Percentiles rank a stretch among this genome's conserved stretches.
Conservation (phyloP, 2,329 filamentous ascomycete genomes). For the Torrubiellomyces zombiae region DNA sequence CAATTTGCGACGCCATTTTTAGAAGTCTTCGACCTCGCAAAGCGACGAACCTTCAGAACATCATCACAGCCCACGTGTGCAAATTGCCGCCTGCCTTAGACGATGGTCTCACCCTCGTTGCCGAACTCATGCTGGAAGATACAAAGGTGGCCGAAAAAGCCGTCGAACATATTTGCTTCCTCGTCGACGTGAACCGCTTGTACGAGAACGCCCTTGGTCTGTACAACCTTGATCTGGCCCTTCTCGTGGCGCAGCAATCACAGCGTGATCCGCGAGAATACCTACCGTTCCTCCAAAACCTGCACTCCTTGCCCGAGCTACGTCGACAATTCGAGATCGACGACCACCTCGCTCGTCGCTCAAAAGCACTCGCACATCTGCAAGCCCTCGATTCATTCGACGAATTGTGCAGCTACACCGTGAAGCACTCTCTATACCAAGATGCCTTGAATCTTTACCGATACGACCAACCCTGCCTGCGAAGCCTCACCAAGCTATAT, state of each 20-base stretch:
- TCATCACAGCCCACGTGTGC: slow-evolving; percentile 88
- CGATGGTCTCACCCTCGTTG: slow-evolving; percentile 65
- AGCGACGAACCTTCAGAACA: slow-evolving; percentile 62
- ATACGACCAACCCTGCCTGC: slow-evolving; percentile 54
- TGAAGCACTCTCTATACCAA: slow-evolving; percentile 65
- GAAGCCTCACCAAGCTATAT: slow-evolving; percentile 58
- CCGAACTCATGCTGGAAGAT: slow-evolving; percentile 52
- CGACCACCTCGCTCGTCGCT: slow-evolving; percentile 60
- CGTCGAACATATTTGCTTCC: slow-evolving; percentile 92
- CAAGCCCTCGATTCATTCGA: slow-evolving; percentile 58
- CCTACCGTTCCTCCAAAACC: slow-evolving; percentile 76
- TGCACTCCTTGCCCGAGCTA: slow-evolving; percentile 56
- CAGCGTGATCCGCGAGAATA: slow-evolving; percentile 94
- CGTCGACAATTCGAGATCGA: slow-evolving; percentile 75
- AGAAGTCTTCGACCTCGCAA: slow-evolving; percentile 45
- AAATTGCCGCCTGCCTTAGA: slow-evolving; percentile 83
- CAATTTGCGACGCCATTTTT: slow-evolving; percentile 74
- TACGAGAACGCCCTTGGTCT: slow-evolving; percentile 83
- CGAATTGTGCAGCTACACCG: slow-evolving; percentile 61
- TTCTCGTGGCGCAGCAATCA: slow-evolving; percentile 86
- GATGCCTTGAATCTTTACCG: slow-evolving; percentile 67
- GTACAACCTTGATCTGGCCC: slow-evolving; percentile 77
- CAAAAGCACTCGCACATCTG: slow-evolving; percentile 65
- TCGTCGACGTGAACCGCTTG: slow-evolving; percentile 80
- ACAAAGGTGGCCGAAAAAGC: slow-evolving; percentile 67